Percentiles rank a stretch among this genome's conserved stretches.
These are phyloP conservation scores for Irpex rosettiformis DNA, from an alignment of 1,284 basidiomycete genomes.

Conservation along the genomic window DNA sequence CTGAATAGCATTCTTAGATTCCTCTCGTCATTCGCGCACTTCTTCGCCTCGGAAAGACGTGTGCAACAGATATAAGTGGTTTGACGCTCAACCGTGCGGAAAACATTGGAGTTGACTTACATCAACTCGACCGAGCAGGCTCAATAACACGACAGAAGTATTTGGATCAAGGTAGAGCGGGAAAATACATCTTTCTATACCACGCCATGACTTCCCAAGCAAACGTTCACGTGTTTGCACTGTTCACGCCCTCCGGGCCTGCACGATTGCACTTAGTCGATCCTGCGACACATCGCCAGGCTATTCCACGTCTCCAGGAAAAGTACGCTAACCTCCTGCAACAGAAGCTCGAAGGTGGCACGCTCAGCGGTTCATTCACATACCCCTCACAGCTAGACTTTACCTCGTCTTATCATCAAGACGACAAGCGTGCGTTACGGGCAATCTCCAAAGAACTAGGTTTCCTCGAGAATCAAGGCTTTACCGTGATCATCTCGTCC, in stretches of 20 bases:
- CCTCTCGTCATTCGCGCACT: conserved; percentile 85
- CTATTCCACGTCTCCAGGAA: conserved; percentile 74
- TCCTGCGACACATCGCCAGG: conserved; percentile 80
- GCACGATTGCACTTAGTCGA: conserved; percentile 91
- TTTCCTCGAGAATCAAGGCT: conserved; percentile 63
- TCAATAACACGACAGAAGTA: conserved; percentile 70
- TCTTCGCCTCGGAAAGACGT: conserved; percentile 83
- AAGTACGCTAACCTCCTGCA: conserved; percentile 61
- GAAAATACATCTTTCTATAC: conserved; percentile 90
- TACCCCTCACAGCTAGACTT: conserved; percentile 78
- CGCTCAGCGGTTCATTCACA: conserved; percentile 46
- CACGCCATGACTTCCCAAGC: conserved; percentile 77
- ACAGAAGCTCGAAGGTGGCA: conserved; percentile 42
- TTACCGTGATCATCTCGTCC: conserved; percentile 84
- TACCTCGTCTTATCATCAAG: conserved; percentile 76
- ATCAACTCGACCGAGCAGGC: conserved; percentile 70
- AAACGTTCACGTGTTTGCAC: conserved; percentile 85
- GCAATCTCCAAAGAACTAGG: conserved; percentile 89
- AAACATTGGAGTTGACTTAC: conserved; percentile 82
- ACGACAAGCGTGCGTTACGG: conserved; percentile 78
- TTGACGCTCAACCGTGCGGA: conserved; percentile 85
- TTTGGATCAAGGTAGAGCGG: conserved; percentile 68
- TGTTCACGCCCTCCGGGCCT: conserved; percentile 76
- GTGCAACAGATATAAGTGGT: conserved; percentile 63
- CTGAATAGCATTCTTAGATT: conserved; percentile 45